Conservation (phyloP, 108 stramenopile genomes). For the Pseudonitzschia delicatissima region DNA sequence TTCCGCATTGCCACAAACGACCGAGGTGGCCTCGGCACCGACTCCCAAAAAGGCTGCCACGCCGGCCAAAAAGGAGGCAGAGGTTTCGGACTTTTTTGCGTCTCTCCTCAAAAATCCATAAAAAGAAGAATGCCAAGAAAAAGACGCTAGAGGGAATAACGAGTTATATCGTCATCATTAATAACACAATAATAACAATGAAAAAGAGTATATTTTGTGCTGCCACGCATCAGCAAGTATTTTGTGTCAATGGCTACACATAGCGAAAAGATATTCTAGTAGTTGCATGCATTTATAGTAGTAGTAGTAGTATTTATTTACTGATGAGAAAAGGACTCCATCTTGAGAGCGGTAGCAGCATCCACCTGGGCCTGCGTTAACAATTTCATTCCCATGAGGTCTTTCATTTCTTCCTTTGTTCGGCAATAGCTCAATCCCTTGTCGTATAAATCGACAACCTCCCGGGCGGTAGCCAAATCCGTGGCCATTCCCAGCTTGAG, state of each 20-base stretch:
- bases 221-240: no score
- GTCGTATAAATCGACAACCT: conserved; percentile 83
- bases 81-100: conserved; percentile 66
- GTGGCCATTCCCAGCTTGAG: conserved; percentile 85
- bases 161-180: background rate
- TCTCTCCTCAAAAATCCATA: conserved; percentile 64
- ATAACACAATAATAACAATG: background rate
- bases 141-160: background rate
- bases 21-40: background rate
- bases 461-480: conserved; percentile 60
- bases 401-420: conserved; percentile 84
- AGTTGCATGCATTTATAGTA: background rate
- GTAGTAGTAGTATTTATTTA: conserved; percentile 19
- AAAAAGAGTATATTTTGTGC: background rate
- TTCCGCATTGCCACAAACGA: conserved; percentile 14
- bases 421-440: conserved; percentile 74
- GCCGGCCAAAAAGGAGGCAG: conserved; percentile 38
- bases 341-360: conserved; percentile 72
- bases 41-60: conserved; percentile 13
- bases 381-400: conserved; percentile 83
- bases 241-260: background rate
- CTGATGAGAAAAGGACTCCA: conserved; percentile 86
- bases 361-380: conserved; percentile 86
- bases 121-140: background rate
- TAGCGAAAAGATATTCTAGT: background rate